Base-by-base conservation (phyloP, 2,329 filamentous ascomycete species). In the Leptographium galeiforme region DNA sequence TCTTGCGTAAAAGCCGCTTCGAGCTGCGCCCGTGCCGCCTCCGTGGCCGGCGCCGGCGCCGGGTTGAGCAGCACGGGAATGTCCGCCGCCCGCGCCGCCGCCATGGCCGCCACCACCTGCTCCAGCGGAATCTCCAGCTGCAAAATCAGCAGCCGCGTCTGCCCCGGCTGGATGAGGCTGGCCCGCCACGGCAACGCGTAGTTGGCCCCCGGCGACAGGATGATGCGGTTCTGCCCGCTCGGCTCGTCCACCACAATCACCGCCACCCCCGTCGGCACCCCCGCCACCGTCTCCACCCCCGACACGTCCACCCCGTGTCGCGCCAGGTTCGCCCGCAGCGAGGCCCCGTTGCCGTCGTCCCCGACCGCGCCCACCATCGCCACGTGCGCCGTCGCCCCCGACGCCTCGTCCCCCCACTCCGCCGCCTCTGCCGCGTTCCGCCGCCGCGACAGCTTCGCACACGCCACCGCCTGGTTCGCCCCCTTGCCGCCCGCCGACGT, bases 401-500 rank as follows among this genome's bases (percentile, higher is more conserved):
- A 63, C 18, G 62, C 57, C 6, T 68, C 61, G 36, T 75, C 64
- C 48, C 63, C 55, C 18, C 56, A 59, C 44, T 65, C 64, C 25
- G 63, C 56, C 6, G 68, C 34, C 8, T 60, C 30, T 34, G 41
- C 36, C 19, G 44, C 34, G 34, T 46, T 49, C 19, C 71, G 72
- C 33, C 74, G 63, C 48, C 85, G 78, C 1, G 87, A 93, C 50
- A 94, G 79, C 58, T 91, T 87, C 50, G 84, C 87, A 69, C 85
- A 89, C 30, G 89, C 89, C 53, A 95, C 87, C 56, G 89, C 90
- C 72, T 97, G 91, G 72, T 97, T 97, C 56, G 90, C 89, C 58
- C 91, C 91, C 71, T 98, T 98, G 54, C 93, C 91, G 62, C 91
- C 93, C 34, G 86, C 84, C 45, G 86, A 89, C 39, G 84, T 88